Evolutionary conservation across 345 rosid genomes (phyloP), one percentile per base, ranked within the genome.

Genomic region (Atalantia buxifolia): DNA sequence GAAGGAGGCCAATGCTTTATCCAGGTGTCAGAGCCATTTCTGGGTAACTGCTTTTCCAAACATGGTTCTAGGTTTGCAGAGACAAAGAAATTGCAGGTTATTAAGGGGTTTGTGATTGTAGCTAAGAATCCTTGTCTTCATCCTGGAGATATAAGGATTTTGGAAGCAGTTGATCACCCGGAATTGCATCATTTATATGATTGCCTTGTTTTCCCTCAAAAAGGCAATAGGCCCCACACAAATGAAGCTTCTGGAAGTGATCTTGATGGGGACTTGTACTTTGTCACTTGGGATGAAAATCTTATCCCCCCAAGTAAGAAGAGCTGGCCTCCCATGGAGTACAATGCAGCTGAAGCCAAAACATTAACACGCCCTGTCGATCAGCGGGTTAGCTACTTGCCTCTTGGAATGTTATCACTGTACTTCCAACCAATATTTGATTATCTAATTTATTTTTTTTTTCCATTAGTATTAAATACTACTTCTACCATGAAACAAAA

Each of bases 241-340:
- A 81, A 95, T 73, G 99, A 91, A 86, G 98, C 98, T 81, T 95
- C 99, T 57, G 99, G 98, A 59, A 92, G 98, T 91, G 99, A 95
- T 80, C 93, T 95, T 48, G 99, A 95, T 55, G 99, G 99, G 56
- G 99, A 95, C 79, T 85, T 93, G 35, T 92, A 93, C 79, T 93
- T 93, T 71, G 98, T 91, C 71, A 84, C 99, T 3, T 95, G 99
- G 99, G 98, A 95, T 86, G 93, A 85, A 79, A 84, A 84, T 78
- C 95, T 95, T 53, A 88, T 95, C 82, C 98, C 97, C 48, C 97
- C 93, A 3, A 85, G 91, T 75, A 88, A 82, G 85, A 82, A 56
- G 85, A 95, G 99, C 81, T 92, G 83, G 85, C 59, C 75, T 7
- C 94, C 98, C 1, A 93, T 95, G 98, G 80, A 79, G 12, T 95